Evolutionary conservation across 306 rosid species (phyloP).

Genomic region (Mucuna pruriens): DNA sequence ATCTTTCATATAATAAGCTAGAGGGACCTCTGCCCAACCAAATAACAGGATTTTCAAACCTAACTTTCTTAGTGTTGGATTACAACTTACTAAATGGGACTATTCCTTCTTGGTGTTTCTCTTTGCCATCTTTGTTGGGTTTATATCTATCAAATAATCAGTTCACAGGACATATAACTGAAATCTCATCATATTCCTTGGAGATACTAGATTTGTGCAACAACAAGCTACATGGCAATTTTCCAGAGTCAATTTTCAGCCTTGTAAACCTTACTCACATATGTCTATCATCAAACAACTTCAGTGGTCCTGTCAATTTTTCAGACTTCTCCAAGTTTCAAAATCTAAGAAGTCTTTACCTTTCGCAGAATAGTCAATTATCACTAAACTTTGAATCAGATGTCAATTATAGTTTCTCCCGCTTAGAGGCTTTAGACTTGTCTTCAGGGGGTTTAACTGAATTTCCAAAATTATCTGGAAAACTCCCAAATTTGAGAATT

Average conservation of each 20-base stretch:
- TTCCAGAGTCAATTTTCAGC: constrained; percentile 17
- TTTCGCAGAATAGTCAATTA: not conserved
- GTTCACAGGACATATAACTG: not conserved
- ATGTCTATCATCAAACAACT: not conserved
- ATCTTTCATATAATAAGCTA: not conserved
- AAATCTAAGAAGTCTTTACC: not conserved
- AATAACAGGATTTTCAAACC: not conserved
- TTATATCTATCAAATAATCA: not conserved
- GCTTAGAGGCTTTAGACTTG: not conserved
- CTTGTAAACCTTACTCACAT: not conserved
- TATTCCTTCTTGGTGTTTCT: constrained; percentile 30
- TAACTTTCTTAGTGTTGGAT: not conserved
- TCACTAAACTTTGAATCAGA: not conserved
- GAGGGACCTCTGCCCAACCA: not conserved
- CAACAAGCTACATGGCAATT: constrained; percentile 20
- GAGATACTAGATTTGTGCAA: not conserved
- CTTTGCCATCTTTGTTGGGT: not conserved
- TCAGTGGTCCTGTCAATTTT: not conserved
- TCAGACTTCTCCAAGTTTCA: not conserved
- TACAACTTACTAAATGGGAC: not conserved
- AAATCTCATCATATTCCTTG: not conserved
- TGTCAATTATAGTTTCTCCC: not conserved
- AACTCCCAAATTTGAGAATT: not conserved
- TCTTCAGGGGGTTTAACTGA: not conserved
- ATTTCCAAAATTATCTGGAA: not conserved